Evolutionary conservation across 352 stramenopile genomes (phyloP).

Genomic region (Phytophthora quininea): DNA sequence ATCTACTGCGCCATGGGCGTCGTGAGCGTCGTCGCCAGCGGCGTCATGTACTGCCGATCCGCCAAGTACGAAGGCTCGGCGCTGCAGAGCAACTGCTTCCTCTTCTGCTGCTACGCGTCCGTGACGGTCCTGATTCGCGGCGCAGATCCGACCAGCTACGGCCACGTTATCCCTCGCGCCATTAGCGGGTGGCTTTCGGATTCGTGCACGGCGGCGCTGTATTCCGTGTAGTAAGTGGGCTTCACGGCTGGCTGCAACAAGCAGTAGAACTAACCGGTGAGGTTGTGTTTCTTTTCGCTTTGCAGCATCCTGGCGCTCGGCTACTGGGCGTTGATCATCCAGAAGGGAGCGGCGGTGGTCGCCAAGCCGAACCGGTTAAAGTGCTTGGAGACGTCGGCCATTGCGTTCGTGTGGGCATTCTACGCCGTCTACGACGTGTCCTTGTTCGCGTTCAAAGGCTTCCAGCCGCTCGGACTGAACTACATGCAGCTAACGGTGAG

Average conservation of each 20-base stretch:
- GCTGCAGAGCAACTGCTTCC: conserved; percentile 37
- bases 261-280: too few species aligned
- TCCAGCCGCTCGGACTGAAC: conserved; percentile 30
- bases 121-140: conserved; percentile 39
- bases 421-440: conserved; percentile 41
- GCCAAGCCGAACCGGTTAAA: conserved; percentile 28
- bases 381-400: conserved; percentile 33
- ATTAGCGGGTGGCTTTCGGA: conserved; percentile 33
- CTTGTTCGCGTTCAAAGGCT: conserved; percentile 44
- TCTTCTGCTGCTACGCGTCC: conserved; percentile 38
- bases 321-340: conserved; percentile 67
- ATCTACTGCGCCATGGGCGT: conserved; percentile 31
- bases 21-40: conserved; percentile 25
- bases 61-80: conserved; percentile 27
- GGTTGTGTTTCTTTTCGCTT: conserved; percentile 1
- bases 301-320: conserved; percentile 53
- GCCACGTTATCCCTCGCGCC: conserved; percentile 34
- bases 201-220: conserved; percentile 44
- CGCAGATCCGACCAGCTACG: conserved; percentile 40
- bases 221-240: conserved; percentile 43
- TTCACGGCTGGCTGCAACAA: background rate
- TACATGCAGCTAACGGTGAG: conserved; percentile 40
- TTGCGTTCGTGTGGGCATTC: conserved; percentile 48
- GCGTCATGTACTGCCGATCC: conserved; percentile 30
- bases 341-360: conserved; percentile 38